These are phyloP conservation scores for Parachlorella kessleri DNA, from an alignment of 139 green algal genomes.

Conservation along the genomic window DNA sequence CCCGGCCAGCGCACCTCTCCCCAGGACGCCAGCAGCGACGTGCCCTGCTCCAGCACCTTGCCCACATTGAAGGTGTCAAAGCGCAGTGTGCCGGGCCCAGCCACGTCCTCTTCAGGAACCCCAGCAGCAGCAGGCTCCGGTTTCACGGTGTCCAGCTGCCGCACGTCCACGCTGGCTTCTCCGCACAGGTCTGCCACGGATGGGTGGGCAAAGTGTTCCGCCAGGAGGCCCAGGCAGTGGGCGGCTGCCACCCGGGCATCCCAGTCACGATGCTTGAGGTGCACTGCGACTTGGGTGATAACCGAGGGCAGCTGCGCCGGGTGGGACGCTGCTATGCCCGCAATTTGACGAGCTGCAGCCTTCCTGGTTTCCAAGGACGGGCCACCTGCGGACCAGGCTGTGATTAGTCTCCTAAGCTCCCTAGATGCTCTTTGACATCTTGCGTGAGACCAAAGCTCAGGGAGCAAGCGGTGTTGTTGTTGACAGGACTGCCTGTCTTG, in stretches of 20 bases:
- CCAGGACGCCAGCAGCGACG: slow-evolving; percentile 75
- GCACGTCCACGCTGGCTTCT: neutral
- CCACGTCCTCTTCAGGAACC: too few relatives aligned
- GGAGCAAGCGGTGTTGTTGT: too few relatives aligned
- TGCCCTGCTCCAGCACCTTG: slow-evolving; percentile 71
- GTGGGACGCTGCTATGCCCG: slow-evolving; percentile 70
- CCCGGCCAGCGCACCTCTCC: slow-evolving; percentile 60
- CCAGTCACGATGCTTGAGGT: slow-evolving; percentile 77
- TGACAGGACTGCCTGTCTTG: too few relatives aligned
- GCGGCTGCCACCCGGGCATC: slow-evolving; percentile 80
- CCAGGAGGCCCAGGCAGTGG: slow-evolving; percentile 76
- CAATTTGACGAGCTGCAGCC: slow-evolving; percentile 82
- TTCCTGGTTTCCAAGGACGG: slow-evolving; percentile 65
- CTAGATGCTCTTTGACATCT: too few relatives aligned
- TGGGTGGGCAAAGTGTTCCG: slow-evolving; percentile 72
- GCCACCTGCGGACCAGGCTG: slow-evolving; percentile 83
- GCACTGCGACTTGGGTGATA: slow-evolving; percentile 61
- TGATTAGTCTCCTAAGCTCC: too few relatives aligned
- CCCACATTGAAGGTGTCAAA: slow-evolving; percentile 67
- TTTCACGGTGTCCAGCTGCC: neutral
- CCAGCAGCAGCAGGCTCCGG: neutral
- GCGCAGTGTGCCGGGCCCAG: slow-evolving; percentile 12
- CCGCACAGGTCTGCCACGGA: slow-evolving; percentile 48
- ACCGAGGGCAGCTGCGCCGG: slow-evolving; percentile 76
- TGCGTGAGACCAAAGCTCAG: too few relatives aligned